Evolutionary conservation across 1,139 yeast species (phyloP).

Genomic region (Diutina ranongensis): DNA sequence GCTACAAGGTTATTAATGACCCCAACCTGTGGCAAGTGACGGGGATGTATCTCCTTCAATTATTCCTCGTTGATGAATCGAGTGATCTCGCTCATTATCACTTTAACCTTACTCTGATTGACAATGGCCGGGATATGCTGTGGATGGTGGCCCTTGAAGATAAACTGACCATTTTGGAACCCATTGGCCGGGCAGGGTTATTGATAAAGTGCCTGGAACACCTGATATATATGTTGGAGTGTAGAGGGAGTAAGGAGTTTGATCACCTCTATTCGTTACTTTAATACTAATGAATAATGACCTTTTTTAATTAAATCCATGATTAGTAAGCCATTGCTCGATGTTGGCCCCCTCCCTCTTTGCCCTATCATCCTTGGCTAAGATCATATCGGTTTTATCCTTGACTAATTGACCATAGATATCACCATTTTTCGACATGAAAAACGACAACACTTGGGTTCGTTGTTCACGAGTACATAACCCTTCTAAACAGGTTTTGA

Average conservation of each 20-base stretch:
- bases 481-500: background rate
- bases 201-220: conserved; percentile 23
- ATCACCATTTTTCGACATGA: background rate
- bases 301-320: background rate
- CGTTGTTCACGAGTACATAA: background rate
- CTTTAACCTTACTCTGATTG: background rate
- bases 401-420: background rate
- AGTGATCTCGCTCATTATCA: background rate
- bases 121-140: conserved; percentile 9
- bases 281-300: background rate
- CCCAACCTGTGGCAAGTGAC: conserved; percentile 3
- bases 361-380: background rate
- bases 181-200: conserved; percentile 36
- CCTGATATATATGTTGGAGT: conserved; percentile 32
- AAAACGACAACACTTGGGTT: background rate
- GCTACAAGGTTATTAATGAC: background rate
- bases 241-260: conserved; percentile 35
- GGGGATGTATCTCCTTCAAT: conserved; percentile 1
- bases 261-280: conserved; percentile 23
- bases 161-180: conserved; percentile 20
- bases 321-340: background rate
- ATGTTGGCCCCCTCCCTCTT: background rate
- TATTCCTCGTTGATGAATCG: background rate
- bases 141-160: conserved; percentile 29
- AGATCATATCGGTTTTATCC: background rate